Percentiles rank a stretch among this genome's conserved stretches.
phyloP scores from a whole-genome alignment of 2,329 filamentous ascomycete species.

The Shiraia sp. region DNA sequence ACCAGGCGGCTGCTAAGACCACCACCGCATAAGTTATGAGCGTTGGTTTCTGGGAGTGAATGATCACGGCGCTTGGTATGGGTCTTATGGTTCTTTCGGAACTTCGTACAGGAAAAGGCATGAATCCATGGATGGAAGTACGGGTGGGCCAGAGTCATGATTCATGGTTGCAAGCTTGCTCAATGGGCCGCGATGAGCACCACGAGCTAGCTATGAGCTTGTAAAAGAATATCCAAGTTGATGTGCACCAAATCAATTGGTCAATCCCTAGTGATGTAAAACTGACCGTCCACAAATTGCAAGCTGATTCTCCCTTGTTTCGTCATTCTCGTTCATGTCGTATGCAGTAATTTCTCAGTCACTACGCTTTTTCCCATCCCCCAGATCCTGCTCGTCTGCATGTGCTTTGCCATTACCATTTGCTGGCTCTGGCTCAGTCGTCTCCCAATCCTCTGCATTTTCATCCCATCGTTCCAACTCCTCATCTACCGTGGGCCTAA shows the following conservation, averaged over 20 bases:
- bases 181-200: constrained; percentile 30
- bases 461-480: constrained; percentile 96
- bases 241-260: constrained; percentile 26
- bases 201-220: constrained; percentile 41
- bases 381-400: constrained; percentile 32
- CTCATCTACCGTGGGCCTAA: constrained; percentile 63
- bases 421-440: constrained; percentile 51
- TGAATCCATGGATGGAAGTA: constrained; percentile 34
- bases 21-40: constrained; percentile 35
- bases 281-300: background rate
- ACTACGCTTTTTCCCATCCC: constrained; percentile 47
- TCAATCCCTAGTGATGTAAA: constrained; percentile 4
- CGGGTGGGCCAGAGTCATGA: constrained; percentile 37
- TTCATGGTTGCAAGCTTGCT: constrained; percentile 37
- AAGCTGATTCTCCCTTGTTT: background rate
- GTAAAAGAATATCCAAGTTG: constrained; percentile 42
- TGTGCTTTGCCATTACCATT: constrained; percentile 35
- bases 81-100: constrained; percentile 40
- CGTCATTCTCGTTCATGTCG: constrained; percentile 11
- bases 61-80: constrained; percentile 43
- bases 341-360: constrained; percentile 38
- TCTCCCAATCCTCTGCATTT: constrained; percentile 72
- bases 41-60: constrained; percentile 19
- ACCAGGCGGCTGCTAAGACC: constrained; percentile 74
- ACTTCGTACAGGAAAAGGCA: constrained; percentile 42